These are phyloP conservation scores for Myriosclerotinia scirpicola DNA, from an alignment of 2,329 filamentous ascomycete genomes.

Conservation along the genomic window DNA sequence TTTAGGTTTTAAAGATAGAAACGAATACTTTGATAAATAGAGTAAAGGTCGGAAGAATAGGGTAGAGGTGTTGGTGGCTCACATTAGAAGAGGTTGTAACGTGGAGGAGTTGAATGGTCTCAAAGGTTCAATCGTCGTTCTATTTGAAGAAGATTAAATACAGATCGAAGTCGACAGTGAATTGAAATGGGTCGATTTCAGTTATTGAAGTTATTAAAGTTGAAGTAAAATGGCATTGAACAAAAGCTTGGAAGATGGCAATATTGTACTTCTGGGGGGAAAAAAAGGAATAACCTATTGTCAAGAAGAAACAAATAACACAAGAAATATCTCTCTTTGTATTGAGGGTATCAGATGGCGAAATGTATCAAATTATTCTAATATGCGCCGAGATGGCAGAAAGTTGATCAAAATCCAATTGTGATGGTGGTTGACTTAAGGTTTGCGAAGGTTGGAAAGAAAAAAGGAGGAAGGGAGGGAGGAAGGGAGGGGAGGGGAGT, in stretches of 20 bases:
- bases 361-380: neutral
- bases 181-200: slow-evolving; percentile 14
- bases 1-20: neutral
- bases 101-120: neutral
- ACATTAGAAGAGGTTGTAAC: neutral
- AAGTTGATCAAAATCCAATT: too few species aligned
- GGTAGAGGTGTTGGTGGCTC: neutral
- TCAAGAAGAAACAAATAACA: neutral
- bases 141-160: neutral
- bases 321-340: neutral
- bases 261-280: neutral
- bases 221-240: neutral
- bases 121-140: neutral
- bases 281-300: neutral
- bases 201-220: neutral
- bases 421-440: too few species aligned
- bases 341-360: neutral
- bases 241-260: neutral
- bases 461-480: neutral
- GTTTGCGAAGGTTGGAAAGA: neutral
- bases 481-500: neutral
- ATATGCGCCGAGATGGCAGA: neutral
- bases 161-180: slow-evolving; percentile 5
- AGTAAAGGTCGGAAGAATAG: neutral
- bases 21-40: neutral